These are phyloP conservation scores for Grammothele lineata DNA, from an alignment of 768 basidiomycete species.

Conservation along the genomic window DNA sequence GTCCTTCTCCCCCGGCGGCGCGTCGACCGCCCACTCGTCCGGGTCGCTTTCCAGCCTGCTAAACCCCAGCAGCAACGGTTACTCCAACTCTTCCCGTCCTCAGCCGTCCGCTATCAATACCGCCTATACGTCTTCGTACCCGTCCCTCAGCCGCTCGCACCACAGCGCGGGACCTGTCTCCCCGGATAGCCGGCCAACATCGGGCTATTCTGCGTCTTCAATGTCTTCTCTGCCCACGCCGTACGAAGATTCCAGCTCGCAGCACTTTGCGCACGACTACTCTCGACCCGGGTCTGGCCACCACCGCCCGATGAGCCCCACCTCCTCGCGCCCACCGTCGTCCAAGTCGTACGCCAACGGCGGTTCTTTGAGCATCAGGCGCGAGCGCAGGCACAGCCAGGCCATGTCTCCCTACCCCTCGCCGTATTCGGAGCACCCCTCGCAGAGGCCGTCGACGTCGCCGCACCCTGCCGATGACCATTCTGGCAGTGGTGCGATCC, in stretches of 20 bases:
- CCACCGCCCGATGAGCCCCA: slow-evolving; percentile 53
- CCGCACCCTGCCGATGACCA: slow-evolving; percentile 59
- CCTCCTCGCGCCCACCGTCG: slow-evolving; percentile 63
- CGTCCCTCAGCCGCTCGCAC: slow-evolving; percentile 63
- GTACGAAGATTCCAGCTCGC: slow-evolving; percentile 54
- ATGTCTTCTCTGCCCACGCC: slow-evolving; percentile 61
- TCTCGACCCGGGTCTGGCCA: slow-evolving; percentile 73
- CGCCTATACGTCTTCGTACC: slow-evolving; percentile 41
- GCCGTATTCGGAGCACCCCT: slow-evolving; percentile 63
- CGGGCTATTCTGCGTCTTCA: slow-evolving; percentile 82
- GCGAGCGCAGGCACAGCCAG: slow-evolving; percentile 77
- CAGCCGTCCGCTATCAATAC: slow-evolving; percentile 24
- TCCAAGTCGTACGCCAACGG: slow-evolving; percentile 54
- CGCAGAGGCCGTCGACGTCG: slow-evolving; percentile 66
- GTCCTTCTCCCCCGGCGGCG: slow-evolving; percentile 42
- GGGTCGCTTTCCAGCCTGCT: slow-evolving; percentile 74
- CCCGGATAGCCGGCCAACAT: slow-evolving; percentile 81
- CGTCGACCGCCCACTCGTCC: slow-evolving; percentile 55
- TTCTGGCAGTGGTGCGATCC: slow-evolving; percentile 37
- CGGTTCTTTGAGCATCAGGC: slow-evolving; percentile 61
- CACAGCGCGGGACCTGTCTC: slow-evolving; percentile 69
- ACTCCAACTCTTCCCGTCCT: slow-evolving; percentile 35
- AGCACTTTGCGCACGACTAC: slow-evolving; percentile 46
- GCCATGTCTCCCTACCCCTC: slow-evolving; percentile 86
- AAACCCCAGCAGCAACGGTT: slow-evolving; percentile 62